phyloP scores from a whole-genome alignment of 1,139 yeast species.

The Lizanozyma gosingica region DNA sequence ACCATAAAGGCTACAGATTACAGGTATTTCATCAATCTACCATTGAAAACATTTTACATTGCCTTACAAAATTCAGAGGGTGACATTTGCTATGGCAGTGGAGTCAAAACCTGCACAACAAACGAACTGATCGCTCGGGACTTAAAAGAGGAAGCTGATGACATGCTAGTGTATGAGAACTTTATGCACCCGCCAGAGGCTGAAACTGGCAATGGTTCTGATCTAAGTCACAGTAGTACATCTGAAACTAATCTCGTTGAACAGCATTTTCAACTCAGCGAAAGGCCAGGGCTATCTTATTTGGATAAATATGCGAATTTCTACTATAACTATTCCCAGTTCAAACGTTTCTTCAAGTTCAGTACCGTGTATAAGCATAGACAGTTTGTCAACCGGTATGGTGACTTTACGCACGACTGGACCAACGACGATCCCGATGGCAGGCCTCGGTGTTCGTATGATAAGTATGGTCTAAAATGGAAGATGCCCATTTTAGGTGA shows the following conservation, averaged over 20 bases:
- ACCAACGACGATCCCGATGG: constrained; percentile 8
- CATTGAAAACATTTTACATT: constrained; percentile 34
- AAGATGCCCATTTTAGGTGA: constrained; percentile 41
- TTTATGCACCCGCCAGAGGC: constrained; percentile 1
- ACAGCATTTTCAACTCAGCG: constrained; percentile 2
- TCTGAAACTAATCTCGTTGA: constrained; percentile 1
- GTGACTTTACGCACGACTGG: constrained; percentile 33
- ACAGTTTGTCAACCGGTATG: constrained; percentile 37
- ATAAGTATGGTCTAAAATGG: constrained; percentile 41
- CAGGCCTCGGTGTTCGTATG: constrained; percentile 21
- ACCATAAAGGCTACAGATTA: constrained; percentile 35
- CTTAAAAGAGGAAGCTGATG: neutral
- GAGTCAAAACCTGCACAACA: constrained; percentile 14
- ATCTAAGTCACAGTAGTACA: neutral
- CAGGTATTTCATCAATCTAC: constrained; percentile 32
- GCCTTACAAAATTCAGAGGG: constrained; percentile 18
- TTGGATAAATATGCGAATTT: constrained; percentile 20
- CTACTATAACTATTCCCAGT: constrained; percentile 26
- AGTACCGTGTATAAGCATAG: constrained; percentile 39
- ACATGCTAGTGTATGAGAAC: neutral
- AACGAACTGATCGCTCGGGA: constrained; percentile 5
- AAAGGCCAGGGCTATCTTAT: neutral
- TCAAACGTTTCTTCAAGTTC: constrained; percentile 36
- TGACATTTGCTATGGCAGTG: neutral
- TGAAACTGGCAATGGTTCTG: neutral